A percentile compares a stretch with the other conserved stretches of the same genome.
These are phyloP conservation scores for Nicotiana attenuata DNA, from an alignment of 257 asterid species.

Conservation along the genomic window DNA sequence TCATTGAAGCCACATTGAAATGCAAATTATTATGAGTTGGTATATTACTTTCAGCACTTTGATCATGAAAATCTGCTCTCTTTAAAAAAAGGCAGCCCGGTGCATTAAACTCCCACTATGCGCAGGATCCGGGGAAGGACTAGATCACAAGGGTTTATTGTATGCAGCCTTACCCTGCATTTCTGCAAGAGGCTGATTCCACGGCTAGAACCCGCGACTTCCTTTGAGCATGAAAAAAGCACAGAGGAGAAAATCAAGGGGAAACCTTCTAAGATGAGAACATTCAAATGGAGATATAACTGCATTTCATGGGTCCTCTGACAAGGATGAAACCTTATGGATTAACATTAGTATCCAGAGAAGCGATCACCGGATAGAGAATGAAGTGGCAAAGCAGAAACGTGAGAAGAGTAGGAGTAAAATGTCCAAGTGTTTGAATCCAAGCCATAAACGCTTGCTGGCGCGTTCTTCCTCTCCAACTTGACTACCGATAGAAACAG, in stretches of 20 bases:
- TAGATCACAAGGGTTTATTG: too few relatives aligned
- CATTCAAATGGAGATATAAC: not conserved
- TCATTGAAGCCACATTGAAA: not conserved
- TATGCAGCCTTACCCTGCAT: too few relatives aligned
- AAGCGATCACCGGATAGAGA: not conserved
- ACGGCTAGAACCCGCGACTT: too few relatives aligned
- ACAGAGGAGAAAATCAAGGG: too few relatives aligned
- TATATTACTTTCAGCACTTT: not conserved
- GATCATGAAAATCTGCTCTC: not conserved
- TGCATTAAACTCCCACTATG: too few relatives aligned
- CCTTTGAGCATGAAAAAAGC: too few relatives aligned
- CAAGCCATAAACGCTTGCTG: too few relatives aligned
- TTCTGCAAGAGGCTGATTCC: too few relatives aligned
- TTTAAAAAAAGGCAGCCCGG: not conserved
- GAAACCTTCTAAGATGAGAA: too few relatives aligned
- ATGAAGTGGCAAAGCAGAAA: not conserved
- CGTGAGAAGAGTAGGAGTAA: not conserved
- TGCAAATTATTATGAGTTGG: not conserved
- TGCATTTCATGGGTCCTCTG: not conserved
- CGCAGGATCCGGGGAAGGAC: too few relatives aligned
- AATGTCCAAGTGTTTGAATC: not conserved
- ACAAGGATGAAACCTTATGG: not conserved
- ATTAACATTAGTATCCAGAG: not conserved
- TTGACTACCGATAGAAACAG: not conserved
- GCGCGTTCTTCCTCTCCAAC: not conserved